Percentiles rank a stretch among this genome's conserved stretches.
Evolutionary conservation across 257 asterid genomes (phyloP).

Genomic region (Haberlea rhodopensis): DNA sequence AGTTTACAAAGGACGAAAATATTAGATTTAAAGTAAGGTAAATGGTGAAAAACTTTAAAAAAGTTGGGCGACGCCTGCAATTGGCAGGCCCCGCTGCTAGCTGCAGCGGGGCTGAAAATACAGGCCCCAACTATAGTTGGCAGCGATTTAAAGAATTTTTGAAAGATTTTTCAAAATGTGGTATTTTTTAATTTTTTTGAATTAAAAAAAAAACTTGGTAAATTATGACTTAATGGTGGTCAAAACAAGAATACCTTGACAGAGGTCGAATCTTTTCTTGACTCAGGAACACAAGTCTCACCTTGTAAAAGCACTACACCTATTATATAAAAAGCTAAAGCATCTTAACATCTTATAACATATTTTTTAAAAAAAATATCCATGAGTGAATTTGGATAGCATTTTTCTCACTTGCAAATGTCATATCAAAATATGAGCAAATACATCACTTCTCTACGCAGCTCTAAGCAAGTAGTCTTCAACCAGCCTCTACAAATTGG

Average conservation of each 20-base stretch:
- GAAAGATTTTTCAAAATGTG: too few species aligned
- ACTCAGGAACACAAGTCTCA: conserved; percentile 69
- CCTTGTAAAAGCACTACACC: conserved; percentile 57
- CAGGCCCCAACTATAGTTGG: too few species aligned
- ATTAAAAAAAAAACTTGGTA: too few species aligned
- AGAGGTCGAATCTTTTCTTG: conserved; percentile 64
- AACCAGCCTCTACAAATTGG: conserved; percentile 73
- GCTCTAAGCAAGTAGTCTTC: conserved; percentile 99
- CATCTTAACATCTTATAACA: conserved; percentile 22
- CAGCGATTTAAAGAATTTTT: too few species aligned
- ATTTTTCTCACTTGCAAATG: conserved; percentile 70
- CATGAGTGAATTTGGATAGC: neutral
- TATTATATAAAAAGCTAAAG: conserved; percentile 28
- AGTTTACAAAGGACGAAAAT: too few species aligned
- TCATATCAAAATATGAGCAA: conserved; percentile 98
- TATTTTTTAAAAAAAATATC: neutral
- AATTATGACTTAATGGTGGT: too few species aligned
- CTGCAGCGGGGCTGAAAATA: too few species aligned
- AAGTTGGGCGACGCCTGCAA: too few species aligned
- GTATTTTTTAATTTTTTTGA: too few species aligned
- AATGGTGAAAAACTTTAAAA: too few species aligned
- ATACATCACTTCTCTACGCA: conserved; percentile 88
- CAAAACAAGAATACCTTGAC: conserved; percentile 51
- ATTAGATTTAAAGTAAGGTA: too few species aligned
- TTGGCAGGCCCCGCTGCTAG: too few species aligned